phyloP scores from a whole-genome alignment of 768 basidiomycete species.

The Tulasnella sp. region DNA sequence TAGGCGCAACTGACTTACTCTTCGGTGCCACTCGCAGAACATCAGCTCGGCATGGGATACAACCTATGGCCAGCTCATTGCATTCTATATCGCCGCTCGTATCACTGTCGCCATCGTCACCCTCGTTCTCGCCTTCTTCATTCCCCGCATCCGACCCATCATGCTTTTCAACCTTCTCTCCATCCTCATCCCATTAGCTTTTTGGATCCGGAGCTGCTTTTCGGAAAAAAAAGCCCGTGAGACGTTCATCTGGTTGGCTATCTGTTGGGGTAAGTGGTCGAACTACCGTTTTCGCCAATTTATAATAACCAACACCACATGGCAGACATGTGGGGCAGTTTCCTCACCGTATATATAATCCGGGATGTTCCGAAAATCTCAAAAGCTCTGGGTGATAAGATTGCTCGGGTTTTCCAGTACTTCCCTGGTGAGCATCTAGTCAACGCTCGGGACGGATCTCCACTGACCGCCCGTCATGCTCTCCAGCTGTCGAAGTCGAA shows the following conservation, averaged over 20 bases:
- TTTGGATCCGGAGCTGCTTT: conserved; percentile 13
- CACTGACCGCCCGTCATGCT: not conserved
- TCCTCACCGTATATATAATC: not conserved
- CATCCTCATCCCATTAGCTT: not conserved
- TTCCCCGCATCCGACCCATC: conserved; percentile 3
- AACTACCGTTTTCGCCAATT: not conserved
- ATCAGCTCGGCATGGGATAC: not conserved
- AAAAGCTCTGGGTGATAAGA: not conserved
- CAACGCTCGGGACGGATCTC: not conserved
- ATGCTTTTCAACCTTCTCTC: not conserved
- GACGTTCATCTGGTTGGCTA: conserved; percentile 5
- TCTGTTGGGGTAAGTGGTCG: not conserved
- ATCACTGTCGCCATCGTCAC: not conserved
- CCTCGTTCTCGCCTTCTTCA: not conserved
- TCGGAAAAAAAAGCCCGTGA: not conserved
- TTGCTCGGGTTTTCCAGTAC: not conserved
- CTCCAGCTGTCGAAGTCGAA: not conserved
- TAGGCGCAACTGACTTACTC: not conserved
- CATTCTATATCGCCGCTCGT: conserved; percentile 11
- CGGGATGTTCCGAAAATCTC: not conserved
- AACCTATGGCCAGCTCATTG: conserved; percentile 11
- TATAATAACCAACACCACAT: not conserved
- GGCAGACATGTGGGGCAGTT: not conserved
- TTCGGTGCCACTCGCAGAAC: not conserved
- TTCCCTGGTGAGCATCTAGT: not conserved